These are phyloP conservation scores for Prunella vulgaris DNA, from an alignment of 257 asterid genomes.

Conservation along the genomic window DNA sequence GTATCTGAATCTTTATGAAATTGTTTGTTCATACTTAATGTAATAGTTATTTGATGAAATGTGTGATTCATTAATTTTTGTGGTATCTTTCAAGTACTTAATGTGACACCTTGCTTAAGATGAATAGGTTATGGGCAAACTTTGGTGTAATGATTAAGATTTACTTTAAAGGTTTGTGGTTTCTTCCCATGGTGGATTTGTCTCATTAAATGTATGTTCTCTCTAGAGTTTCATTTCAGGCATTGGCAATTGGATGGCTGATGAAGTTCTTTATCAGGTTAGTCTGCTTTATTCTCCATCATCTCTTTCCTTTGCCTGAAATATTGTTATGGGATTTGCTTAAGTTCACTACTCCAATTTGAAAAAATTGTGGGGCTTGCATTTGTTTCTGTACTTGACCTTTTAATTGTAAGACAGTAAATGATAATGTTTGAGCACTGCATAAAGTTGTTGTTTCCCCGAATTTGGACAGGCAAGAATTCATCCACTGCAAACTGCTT, in stretches of 20 bases:
- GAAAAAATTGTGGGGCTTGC: slow-evolving; percentile 8
- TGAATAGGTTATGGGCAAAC: slow-evolving; percentile 10
- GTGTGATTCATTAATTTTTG: background rate
- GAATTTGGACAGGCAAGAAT: slow-evolving; percentile 63
- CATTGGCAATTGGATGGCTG: slow-evolving; percentile 99
- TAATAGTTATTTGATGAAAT: slow-evolving; percentile 10
- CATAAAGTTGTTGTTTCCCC: background rate
- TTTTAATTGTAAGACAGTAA: background rate
- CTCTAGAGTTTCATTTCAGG: slow-evolving; percentile 91
- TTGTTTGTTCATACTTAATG: too few species aligned
- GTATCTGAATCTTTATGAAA: too few species aligned
- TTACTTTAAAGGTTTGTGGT: slow-evolving; percentile 10
- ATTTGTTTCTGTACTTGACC: background rate
- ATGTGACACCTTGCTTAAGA: background rate
- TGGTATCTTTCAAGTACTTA: background rate
- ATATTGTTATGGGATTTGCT: slow-evolving; percentile 2
- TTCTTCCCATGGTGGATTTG: slow-evolving; percentile 18
- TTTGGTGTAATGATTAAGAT: slow-evolving; percentile 2
- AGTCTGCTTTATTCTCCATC: slow-evolving; percentile 30
- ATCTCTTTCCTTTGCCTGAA: slow-evolving; percentile 15
- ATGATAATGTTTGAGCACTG: background rate
- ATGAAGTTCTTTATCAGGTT: slow-evolving; percentile 94
- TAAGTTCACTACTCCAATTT: background rate
- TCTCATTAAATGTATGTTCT: slow-evolving; percentile 20
- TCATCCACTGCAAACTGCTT: slow-evolving; percentile 80